A percentile compares a stretch with the other conserved stretches of the same genome.
These are phyloP conservation scores for Phanerochaete sordida DNA, from an alignment of 768 basidiomycete species.

Conservation along the genomic window DNA sequence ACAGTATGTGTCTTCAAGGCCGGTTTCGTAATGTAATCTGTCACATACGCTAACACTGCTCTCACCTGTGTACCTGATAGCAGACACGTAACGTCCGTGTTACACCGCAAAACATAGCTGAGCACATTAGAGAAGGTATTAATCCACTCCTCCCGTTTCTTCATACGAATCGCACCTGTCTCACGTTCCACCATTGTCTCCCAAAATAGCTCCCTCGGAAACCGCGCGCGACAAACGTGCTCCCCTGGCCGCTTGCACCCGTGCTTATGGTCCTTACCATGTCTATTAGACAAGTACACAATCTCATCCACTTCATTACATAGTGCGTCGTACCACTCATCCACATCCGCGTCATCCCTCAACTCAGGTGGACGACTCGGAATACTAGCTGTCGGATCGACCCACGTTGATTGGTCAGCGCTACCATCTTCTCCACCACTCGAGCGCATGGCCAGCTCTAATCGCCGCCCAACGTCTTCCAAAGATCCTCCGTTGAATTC, in stretches of 20 bases:
- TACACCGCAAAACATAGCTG: conserved; percentile 33
- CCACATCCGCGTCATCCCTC: neutral
- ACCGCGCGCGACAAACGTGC: neutral
- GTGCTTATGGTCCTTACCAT: neutral
- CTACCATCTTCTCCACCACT: too few relatives aligned
- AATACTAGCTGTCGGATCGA: neutral
- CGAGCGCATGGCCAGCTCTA: too few relatives aligned
- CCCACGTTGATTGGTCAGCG: too few relatives aligned
- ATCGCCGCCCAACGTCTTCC: neutral
- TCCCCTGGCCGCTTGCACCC: neutral
- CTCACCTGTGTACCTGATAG: conserved; percentile 37
- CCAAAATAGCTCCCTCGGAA: neutral
- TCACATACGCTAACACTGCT: conserved; percentile 34
- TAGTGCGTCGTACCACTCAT: neutral
- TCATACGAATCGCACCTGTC: neutral
- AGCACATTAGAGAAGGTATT: conserved; percentile 31
- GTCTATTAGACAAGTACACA: neutral
- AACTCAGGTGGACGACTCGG: neutral
- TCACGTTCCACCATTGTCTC: neutral
- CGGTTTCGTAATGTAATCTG: conserved; percentile 41
- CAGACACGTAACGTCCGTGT: conserved; percentile 36
- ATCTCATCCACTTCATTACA: neutral
- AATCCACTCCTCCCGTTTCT: conserved; percentile 28
- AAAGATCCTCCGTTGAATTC: neutral
- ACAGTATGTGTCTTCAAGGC: conserved; percentile 35